Percentiles rank a stretch among this genome's conserved stretches.
phyloP scores from a whole-genome alignment of 768 basidiomycete genomes.

The Amanita inopinata region DNA sequence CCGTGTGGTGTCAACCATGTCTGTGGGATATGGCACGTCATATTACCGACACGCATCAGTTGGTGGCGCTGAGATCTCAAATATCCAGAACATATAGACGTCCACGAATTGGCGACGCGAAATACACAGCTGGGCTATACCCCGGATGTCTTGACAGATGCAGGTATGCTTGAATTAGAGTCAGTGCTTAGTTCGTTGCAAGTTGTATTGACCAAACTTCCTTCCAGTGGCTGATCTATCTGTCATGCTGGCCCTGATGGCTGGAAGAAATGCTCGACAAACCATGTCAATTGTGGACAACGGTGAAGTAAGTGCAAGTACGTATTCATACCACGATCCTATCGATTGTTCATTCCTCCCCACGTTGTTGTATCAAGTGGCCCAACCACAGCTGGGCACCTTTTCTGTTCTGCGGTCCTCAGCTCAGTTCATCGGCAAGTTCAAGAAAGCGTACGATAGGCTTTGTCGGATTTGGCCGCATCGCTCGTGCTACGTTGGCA shows the following conservation, averaged over 20 bases:
- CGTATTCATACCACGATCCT: background rate
- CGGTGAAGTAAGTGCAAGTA: constrained; percentile 44
- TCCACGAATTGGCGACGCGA: constrained; percentile 46
- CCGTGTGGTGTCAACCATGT: constrained; percentile 86
- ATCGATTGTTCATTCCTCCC: background rate
- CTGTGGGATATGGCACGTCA: constrained; percentile 68
- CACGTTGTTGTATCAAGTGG: constrained; percentile 54
- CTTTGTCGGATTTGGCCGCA: constrained; percentile 93
- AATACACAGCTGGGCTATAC: constrained; percentile 80
- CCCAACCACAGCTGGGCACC: constrained; percentile 70
- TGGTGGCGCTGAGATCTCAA: background rate
- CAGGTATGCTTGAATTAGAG: constrained; percentile 44
- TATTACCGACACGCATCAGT: background rate
- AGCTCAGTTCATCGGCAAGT: constrained; percentile 46
- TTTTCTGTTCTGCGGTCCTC: constrained; percentile 77
- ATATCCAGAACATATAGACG: constrained; percentile 73
- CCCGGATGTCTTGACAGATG: constrained; percentile 88
- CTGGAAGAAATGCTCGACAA: constrained; percentile 68
- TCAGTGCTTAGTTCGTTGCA: no score
- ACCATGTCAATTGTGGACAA: constrained; percentile 55
- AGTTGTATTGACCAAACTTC: no score
- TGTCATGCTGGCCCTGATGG: constrained; percentile 91
- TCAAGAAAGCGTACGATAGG: constrained; percentile 61
- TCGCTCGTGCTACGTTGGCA: constrained; percentile 73
- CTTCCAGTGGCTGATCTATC: constrained; percentile 76